These are phyloP conservation scores for Phaeosphaeriaceae sp. DNA, from an alignment of 2,329 filamentous ascomycete genomes.

Conservation along the genomic window DNA sequence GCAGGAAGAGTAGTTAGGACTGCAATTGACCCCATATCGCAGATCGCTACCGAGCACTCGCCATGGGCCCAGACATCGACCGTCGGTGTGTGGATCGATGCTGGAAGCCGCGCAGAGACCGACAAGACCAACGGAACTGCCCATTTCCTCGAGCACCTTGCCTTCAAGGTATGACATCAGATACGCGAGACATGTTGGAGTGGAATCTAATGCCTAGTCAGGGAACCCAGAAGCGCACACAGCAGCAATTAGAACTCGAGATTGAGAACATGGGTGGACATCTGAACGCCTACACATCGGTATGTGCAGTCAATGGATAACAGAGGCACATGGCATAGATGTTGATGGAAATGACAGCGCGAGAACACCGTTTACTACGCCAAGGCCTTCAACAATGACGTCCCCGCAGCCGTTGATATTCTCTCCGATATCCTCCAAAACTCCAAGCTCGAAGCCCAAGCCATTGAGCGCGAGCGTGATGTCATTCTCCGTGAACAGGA, in stretches of 20 bases:
- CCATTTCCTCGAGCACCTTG: slow-evolving; percentile 99
- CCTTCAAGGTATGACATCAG: slow-evolving; percentile 81
- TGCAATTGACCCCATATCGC: slow-evolving; percentile 44
- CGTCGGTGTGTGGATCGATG: slow-evolving; percentile 99
- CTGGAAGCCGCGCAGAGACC: slow-evolving; percentile 96
- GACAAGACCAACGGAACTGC: slow-evolving; percentile 98
- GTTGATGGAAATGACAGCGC: slow-evolving; percentile 64
- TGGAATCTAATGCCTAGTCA: slow-evolving; percentile 49
- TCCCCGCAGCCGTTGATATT: slow-evolving; percentile 95
- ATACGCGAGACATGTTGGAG: slow-evolving; percentile 10
- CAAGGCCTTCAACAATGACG: slow-evolving; percentile 98
- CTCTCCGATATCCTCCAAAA: slow-evolving; percentile 99
- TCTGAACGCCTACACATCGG: slow-evolving; percentile 99
- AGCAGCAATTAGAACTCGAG: slow-evolving; percentile 98
- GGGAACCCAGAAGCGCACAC: slow-evolving; percentile 92
- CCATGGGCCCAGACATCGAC: slow-evolving; percentile 98
- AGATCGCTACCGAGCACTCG: slow-evolving; percentile 98
- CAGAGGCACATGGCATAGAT: slow-evolving; percentile 11
- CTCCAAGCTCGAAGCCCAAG: slow-evolving; percentile 92
- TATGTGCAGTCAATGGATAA: slow-evolving; percentile 56
- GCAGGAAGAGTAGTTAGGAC: slow-evolving; percentile 17
- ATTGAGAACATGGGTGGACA: slow-evolving; percentile 99
- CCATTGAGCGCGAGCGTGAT: slow-evolving; percentile 97
- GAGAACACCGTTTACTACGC: slow-evolving; percentile 99
- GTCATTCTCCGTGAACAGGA: slow-evolving; percentile 98